Evolutionary conservation across 805 yeast species (phyloP).

Genomic region (Suhomyces xylopsoci): DNA sequence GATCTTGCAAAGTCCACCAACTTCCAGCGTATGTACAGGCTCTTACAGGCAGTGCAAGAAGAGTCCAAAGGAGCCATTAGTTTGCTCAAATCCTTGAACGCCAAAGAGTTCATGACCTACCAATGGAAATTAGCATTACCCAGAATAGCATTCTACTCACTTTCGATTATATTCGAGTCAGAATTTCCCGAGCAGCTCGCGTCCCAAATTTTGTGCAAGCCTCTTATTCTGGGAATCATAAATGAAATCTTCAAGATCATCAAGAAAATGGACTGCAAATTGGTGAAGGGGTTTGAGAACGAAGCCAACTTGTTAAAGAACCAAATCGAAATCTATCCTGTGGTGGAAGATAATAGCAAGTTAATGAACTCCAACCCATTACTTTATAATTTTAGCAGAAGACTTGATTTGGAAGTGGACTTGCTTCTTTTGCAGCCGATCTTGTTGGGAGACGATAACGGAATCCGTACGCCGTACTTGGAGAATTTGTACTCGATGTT

Average conservation of each 20-base stretch:
- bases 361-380: conserved; percentile 52
- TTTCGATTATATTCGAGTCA: conserved; percentile 70
- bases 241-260: conserved; percentile 71
- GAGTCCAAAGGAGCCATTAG: conserved; percentile 37
- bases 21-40: conserved; percentile 24
- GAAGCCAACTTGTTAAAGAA: conserved; percentile 56
- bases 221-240: conserved; percentile 76
- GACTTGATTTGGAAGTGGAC: conserved; percentile 59
- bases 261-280: conserved; percentile 72
- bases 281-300: conserved; percentile 66
- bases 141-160: conserved; percentile 71
- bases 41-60: conserved; percentile 33
- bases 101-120: conserved; percentile 60
- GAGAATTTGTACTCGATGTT: conserved; percentile 80
- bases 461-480: conserved; percentile 83
- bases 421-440: conserved; percentile 81
- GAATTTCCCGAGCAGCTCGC: conserved; percentile 57
- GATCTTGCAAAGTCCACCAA: conserved; percentile 9
- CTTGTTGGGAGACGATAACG: conserved; percentile 82
- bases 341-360: conserved; percentile 19
- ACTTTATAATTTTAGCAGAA: conserved; percentile 63
- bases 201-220: conserved; percentile 76
- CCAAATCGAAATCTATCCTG: conserved; percentile 49
- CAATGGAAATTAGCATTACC: conserved; percentile 89
- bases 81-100: conserved; percentile 48